These are phyloP conservation scores for Podila epicladia DNA, from an alignment of 192 early-diverging fungal species.

Conservation along the genomic window DNA sequence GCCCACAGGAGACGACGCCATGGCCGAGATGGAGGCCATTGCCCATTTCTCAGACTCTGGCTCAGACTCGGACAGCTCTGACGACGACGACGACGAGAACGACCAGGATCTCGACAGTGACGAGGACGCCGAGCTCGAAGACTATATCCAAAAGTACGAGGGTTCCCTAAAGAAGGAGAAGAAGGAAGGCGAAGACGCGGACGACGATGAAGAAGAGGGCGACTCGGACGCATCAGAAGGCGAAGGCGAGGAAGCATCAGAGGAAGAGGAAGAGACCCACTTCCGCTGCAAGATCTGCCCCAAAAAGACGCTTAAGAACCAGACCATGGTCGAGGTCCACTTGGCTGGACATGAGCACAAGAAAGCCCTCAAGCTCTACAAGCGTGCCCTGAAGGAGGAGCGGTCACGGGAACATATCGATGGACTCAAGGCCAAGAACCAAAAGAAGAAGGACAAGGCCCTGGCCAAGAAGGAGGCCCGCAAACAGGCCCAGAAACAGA, in stretches of 20 bases:
- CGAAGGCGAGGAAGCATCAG: slow-evolving; percentile 5
- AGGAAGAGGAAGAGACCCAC: slow-evolving; percentile 37
- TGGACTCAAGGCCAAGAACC: slow-evolving; percentile 30
- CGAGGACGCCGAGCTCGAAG: slow-evolving; percentile 45
- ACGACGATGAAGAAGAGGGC: slow-evolving; percentile 5
- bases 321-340: slow-evolving; percentile 44
- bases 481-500: slow-evolving; percentile 24
- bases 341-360: slow-evolving; percentile 41
- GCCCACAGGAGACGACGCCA: slow-evolving; percentile 36
- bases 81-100: slow-evolving; percentile 22
- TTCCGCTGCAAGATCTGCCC: slow-evolving; percentile 52
- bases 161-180: slow-evolving; percentile 25
- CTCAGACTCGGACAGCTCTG: slow-evolving; percentile 39
- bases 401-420: slow-evolving; percentile 37
- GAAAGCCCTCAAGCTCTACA: slow-evolving; percentile 32
- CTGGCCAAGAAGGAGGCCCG: slow-evolving; percentile 39
- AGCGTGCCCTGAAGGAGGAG: slow-evolving; percentile 39
- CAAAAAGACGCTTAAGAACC: slow-evolving; percentile 43
- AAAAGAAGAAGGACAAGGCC: slow-evolving; percentile 44
- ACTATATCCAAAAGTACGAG: slow-evolving; percentile 48
- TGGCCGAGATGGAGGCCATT: slow-evolving; percentile 34
- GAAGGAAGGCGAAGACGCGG: not conserved
- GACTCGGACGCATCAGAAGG: not conserved
- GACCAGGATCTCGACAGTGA: slow-evolving; percentile 34
- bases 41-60: slow-evolving; percentile 48